Percentiles rank a stretch among this genome's conserved stretches.
Conservation (phyloP, 257 asterid species). For the Verbascum thapsus region DNA sequence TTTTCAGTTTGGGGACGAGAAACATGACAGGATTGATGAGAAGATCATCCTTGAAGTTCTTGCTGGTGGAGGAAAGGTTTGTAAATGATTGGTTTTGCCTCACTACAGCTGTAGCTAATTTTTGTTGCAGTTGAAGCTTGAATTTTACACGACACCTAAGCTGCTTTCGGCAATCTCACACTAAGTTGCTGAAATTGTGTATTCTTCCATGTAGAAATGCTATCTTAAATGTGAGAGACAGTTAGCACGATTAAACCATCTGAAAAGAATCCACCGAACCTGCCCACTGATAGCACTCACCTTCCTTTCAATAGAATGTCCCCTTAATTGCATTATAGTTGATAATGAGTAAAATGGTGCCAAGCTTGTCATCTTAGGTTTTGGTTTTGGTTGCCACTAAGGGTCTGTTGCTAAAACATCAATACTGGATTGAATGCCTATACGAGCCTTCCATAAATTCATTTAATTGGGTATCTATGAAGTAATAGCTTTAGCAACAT, state of each 20-base stretch:
- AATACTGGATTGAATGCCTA: neutral
- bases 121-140: slow-evolving; percentile 19
- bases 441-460: slow-evolving; percentile 12
- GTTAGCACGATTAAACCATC: neutral
- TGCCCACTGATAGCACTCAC: slow-evolving; percentile 12
- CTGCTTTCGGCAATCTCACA: slow-evolving; percentile 8
- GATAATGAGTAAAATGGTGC: slow-evolving; percentile 16
- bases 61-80: slow-evolving; percentile 98
- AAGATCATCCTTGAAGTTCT: slow-evolving; percentile 74
- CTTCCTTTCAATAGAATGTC: neutral
- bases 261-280: slow-evolving; percentile 13
- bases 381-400: slow-evolving; percentile 17
- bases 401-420: slow-evolving; percentile 24
- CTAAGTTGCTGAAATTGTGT: slow-evolving; percentile 2
- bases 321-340: slow-evolving; percentile 14
- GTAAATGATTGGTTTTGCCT: slow-evolving; percentile 35
- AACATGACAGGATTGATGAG: slow-evolving; percentile 56
- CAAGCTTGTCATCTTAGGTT: slow-evolving; percentile 12
- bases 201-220: slow-evolving; percentile 15
- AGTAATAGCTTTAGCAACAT: neutral
- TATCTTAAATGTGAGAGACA: slow-evolving; percentile 16
- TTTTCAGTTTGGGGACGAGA: slow-evolving; percentile 67
- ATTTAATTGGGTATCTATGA: neutral
- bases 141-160: slow-evolving; percentile 16
- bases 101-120: slow-evolving; percentile 5